A percentile compares a stretch with the other conserved stretches of the same genome.
These are phyloP conservation scores for Lactarius sanguifluus DNA, from an alignment of 768 basidiomycete genomes.

Conservation along the genomic window DNA sequence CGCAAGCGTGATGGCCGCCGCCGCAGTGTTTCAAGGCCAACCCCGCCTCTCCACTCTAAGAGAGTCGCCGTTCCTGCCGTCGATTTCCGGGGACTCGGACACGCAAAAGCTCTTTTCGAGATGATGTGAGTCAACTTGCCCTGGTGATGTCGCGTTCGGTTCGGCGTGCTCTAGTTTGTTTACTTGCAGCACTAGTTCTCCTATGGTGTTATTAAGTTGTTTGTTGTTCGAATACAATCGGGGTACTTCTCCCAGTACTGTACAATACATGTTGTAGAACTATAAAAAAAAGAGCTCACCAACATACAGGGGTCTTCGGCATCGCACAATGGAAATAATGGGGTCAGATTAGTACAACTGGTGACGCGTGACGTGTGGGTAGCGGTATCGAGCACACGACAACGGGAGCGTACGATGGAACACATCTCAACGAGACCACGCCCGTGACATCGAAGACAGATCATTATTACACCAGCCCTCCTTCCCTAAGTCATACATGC, in stretches of 20 bases:
- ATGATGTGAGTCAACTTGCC: not conserved
- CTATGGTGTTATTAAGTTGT: no score
- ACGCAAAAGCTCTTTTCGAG: conserved; percentile 10
- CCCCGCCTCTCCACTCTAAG: conserved; percentile 34
- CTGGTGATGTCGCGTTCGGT: not conserved
- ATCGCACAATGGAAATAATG: not conserved
- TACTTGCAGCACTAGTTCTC: not conserved
- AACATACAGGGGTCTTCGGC: not conserved
- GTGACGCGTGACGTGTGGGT: not conserved
- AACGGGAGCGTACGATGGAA: not conserved
- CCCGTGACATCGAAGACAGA: not conserved
- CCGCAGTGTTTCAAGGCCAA: conserved; percentile 29
- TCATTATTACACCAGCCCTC: conserved; percentile 1
- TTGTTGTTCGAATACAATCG: not conserved
- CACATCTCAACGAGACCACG: not conserved
- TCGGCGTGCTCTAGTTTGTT: not conserved
- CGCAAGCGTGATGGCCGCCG: conserved; percentile 35
- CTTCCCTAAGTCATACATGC: not conserved
- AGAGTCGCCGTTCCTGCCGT: conserved; percentile 36
- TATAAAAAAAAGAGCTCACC: not conserved
- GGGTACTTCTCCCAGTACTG: not conserved
- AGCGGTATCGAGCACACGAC: not conserved
- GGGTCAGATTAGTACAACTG: not conserved
- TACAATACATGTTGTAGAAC: not conserved
- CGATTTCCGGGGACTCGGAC: conserved; percentile 31